Evolutionary conservation across 139 green algal genomes (phyloP), one percentile per base, ranked within the genome.

Genomic region (Micromonas commoda): DNA sequence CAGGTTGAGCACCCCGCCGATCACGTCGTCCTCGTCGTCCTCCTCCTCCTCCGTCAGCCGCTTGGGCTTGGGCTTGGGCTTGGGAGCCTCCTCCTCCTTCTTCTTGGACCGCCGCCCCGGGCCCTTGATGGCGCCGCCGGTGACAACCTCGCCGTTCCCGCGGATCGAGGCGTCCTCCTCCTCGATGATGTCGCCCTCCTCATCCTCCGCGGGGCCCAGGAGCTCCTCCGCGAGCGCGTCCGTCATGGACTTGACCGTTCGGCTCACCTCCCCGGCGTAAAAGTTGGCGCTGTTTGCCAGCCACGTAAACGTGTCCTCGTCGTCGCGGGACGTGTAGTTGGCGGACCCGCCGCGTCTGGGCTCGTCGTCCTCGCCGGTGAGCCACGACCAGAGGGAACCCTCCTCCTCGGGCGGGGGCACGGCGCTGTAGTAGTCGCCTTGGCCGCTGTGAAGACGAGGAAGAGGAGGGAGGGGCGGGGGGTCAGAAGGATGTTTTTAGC

Each of bases 221-320:
- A 75, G 29, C 68, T 75, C 68, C 68, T 75, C 68, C 33, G 68
- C 68, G 9, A 75, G 60, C 68, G 68, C 68, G 53, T 75, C 68
- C 1, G 68, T 75, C 19, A 75, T 26, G 1, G 26, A 38, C 29
- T 75, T 75, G 20, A 75, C 37, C 19, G 60, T 38, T 29, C 68
- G n/a, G 37, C 37, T 37, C 35, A 63, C 21, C 68, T 75, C 68
- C 21, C 19, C 26, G 26, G 68, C 68, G 21, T 53, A 63, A 31
- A 63, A 75, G 23, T 38, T 53, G 37, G 33, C 33, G 34, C 35
- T 28, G 37, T 75, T 75, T 32, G 68, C 31, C 5, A 75, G 29
- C 68, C 68, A 75, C n/a, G 52, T 75, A 20, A 38, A 61, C 68
- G 68, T 75, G 68, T 75, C 68, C 21, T 64, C 37, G 23, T 63